Base-by-base conservation (phyloP, 148 eudicot genomes). In the Rhododendron kiyosumense region DNA sequence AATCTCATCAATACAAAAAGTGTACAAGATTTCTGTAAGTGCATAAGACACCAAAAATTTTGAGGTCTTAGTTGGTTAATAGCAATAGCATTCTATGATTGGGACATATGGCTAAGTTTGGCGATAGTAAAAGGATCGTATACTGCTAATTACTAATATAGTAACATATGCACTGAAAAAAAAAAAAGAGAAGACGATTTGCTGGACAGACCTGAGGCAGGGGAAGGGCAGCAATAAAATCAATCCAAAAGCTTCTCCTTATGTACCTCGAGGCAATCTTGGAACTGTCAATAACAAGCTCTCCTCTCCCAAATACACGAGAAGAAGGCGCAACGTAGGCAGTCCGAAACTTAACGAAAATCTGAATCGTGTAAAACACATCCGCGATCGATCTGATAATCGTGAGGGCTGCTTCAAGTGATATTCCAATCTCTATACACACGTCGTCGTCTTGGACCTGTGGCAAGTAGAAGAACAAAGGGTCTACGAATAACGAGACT, bases 301-400 rank as follows among this genome's bases (percentile, higher is more conserved):
- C 96, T 34, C 98, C 98, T 82, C 98, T 88, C 57, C 96, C 98
- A 86, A 93, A 93, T 20, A 94, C 89, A 69, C 95, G 92, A 38
- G 98, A 95, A 17, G 98, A 95, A 13, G 96, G 98, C 0, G 96
- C 96, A 28, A 94, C 88, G 69, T 91, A 95, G 22, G 98, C 98
- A 8, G 98, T 95, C 7, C 92, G 90, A 85, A 95, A 95, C 87
- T 85, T 88, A 24, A 93, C 88, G 84, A 84, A 86, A 86, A 95
- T 93, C 88, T 95, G 95, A 82, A 89, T 49, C 18, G 87, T 24
- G 49, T 95, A 95, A 74, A 93, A 89, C 8, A 86, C 87, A 82
- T 95, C 98, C 1, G 91, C 89, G 7, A 91, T 36, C 7, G 96
- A 87, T 87, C 98, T 87, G 41, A 93, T 79, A 6, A 89, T 86